Percentiles rank a stretch among this genome's conserved stretches.
Conservation (phyloP, 306 rosid species). For the Leucaena leucocephala region DNA sequence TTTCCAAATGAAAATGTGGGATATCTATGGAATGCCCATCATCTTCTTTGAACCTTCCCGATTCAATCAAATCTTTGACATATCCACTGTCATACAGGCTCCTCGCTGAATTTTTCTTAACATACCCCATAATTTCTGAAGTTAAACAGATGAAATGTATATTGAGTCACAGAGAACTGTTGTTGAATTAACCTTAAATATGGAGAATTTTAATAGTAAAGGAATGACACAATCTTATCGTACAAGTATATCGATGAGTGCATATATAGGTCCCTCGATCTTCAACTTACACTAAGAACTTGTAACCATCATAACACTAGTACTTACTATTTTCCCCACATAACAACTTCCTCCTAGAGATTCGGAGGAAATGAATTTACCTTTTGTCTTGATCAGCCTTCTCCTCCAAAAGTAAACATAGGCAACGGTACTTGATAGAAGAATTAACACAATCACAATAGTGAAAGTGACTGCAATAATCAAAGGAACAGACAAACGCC, state of each 20-base stretch:
- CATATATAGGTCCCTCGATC: not conserved
- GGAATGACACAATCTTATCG: no score
- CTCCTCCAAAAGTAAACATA: conserved; percentile 52
- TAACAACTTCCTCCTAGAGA: not conserved
- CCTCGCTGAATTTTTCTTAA: conserved; percentile 50
- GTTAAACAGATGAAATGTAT: conserved; percentile 39
- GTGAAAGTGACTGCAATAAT: conserved; percentile 44
- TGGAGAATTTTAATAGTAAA: not conserved
- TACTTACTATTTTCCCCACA: not conserved
- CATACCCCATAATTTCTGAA: conserved; percentile 56
- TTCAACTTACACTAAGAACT: not conserved
- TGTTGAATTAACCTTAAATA: conserved; percentile 25
- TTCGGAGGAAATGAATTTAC: conserved; percentile 41
- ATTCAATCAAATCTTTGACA: conserved; percentile 61
- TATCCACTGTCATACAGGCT: conserved; percentile 51
- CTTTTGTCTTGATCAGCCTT: conserved; percentile 48
- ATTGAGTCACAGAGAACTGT: conserved; percentile 3
- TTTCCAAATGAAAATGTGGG: conserved; percentile 67
- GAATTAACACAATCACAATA: conserved; percentile 44
- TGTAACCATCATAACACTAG: not conserved
- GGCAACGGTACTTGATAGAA: conserved; percentile 50
- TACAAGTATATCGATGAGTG: no score
- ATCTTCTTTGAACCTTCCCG: conserved; percentile 57
- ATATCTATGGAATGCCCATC: conserved; percentile 64
- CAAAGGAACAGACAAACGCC: conserved; percentile 43